Conservation (phyloP, 2,329 filamentous ascomycete species). For the Dothistroma pini region DNA sequence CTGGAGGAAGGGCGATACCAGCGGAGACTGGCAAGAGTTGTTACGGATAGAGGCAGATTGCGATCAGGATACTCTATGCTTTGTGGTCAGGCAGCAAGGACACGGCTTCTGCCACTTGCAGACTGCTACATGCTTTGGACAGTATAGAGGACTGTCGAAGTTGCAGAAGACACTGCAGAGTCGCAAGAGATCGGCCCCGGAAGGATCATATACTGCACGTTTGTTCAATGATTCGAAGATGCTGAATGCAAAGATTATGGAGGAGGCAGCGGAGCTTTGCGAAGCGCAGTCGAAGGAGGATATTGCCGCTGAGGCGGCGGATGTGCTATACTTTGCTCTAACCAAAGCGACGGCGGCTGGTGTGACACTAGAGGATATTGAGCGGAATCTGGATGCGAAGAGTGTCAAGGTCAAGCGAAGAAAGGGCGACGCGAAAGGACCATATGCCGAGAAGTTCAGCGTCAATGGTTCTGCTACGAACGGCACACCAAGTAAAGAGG, state of each 20-base stretch:
- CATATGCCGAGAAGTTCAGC: conserved; percentile 81
- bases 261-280: conserved; percentile 94
- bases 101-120: conserved; percentile 89
- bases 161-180: conserved; percentile 83
- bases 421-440: conserved; percentile 89
- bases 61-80: conserved; percentile 87
- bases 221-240: conserved; percentile 90
- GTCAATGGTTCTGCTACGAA: conserved; percentile 43
- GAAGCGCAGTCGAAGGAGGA: conserved; percentile 59
- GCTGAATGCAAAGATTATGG: conserved; percentile 93
- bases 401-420: conserved; percentile 91
- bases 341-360: conserved; percentile 84
- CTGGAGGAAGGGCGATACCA: conserved; percentile 95
- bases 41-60: conserved; percentile 84
- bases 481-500: conserved; percentile 35
- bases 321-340: conserved; percentile 79
- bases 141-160: conserved; percentile 73
- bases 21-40: conserved; percentile 88
- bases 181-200: conserved; percentile 76
- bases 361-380: conserved; percentile 82
- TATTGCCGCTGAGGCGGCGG: conserved; percentile 6
- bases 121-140: conserved; percentile 88
- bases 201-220: conserved; percentile 88
- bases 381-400: conserved; percentile 90
- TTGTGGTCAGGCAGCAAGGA: conserved; percentile 85